These are phyloP conservation scores for Parsonsia alboflavescens DNA, from an alignment of 257 asterid species.

Conservation along the genomic window DNA sequence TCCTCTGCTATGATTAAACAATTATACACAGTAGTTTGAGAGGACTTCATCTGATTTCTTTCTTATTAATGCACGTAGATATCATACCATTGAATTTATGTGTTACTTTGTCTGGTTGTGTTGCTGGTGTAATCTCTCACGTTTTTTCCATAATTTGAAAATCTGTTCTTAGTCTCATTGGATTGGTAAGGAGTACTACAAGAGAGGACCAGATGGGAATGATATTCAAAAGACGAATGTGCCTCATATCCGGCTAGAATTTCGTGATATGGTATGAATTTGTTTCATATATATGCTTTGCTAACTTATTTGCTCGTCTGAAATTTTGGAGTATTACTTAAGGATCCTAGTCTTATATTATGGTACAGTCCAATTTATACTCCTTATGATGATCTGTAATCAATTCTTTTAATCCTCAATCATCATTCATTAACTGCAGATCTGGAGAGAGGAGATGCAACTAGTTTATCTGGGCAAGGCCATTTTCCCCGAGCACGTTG, in stretches of 20 bases:
- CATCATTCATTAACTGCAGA: constrained; percentile 34
- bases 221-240: constrained; percentile 94
- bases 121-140: not conserved
- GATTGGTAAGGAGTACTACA: constrained; percentile 83
- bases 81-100: not conserved
- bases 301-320: not conserved
- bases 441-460: constrained; percentile 94
- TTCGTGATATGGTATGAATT: constrained; percentile 74
- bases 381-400: not conserved
- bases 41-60: not conserved
- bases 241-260: constrained; percentile 90
- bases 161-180: constrained; percentile 66
- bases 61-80: not conserved
- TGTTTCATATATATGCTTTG: not conserved
- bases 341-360: not conserved
- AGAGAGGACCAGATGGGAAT: constrained; percentile 87
- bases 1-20: not conserved
- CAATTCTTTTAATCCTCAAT: no score
- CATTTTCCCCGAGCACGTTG: constrained; percentile 44
- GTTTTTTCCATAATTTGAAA: not conserved
- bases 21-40: not conserved
- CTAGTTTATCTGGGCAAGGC: constrained; percentile 79
- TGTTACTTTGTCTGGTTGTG: not conserved
- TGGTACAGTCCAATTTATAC: not conserved
- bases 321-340: no score